Conservation (phyloP, 129 eudicot species). For the Smallanthus sonchifolius region DNA sequence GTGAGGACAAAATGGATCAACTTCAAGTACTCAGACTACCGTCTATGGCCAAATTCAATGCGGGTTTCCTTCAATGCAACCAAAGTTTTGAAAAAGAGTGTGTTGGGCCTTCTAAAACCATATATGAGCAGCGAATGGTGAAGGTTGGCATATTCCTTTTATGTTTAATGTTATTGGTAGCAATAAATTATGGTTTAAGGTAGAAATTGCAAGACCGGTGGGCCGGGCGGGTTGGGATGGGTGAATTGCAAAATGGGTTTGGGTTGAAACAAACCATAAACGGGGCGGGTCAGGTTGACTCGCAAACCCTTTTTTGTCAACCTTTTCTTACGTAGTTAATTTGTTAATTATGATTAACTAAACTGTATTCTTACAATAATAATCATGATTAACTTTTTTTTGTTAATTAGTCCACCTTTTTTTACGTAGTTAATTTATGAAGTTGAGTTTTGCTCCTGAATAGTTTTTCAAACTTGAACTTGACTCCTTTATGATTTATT, state of each 20-base stretch:
- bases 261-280: neutral
- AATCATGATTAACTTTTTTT: too few species aligned
- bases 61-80: slow-evolving; percentile 85
- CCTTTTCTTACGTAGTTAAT: too few species aligned
- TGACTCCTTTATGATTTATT: too few species aligned
- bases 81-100: slow-evolving; percentile 76
- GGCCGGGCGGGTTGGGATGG: neutral
- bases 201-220: neutral
- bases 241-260: neutral
- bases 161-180: neutral
- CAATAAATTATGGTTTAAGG: neutral
- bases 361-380: neutral
- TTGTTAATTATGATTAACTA: neutral
- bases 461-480: too few species aligned
- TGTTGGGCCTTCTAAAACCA: slow-evolving; percentile 85
- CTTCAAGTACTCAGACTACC: slow-evolving; percentile 96
- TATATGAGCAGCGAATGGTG: slow-evolving; percentile 76
- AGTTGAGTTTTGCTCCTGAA: too few species aligned
- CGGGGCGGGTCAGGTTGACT: neutral
- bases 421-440: too few species aligned
- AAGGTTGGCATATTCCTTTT: slow-evolving; percentile 47
- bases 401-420: too few species aligned
- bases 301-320: too few species aligned
- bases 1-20: slow-evolving; percentile 96
- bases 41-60: slow-evolving; percentile 95